Evolutionary conservation across 2,329 filamentous ascomycete genomes (phyloP), one percentile per base, ranked within the genome.

Genomic region (Neonectria punicea): DNA sequence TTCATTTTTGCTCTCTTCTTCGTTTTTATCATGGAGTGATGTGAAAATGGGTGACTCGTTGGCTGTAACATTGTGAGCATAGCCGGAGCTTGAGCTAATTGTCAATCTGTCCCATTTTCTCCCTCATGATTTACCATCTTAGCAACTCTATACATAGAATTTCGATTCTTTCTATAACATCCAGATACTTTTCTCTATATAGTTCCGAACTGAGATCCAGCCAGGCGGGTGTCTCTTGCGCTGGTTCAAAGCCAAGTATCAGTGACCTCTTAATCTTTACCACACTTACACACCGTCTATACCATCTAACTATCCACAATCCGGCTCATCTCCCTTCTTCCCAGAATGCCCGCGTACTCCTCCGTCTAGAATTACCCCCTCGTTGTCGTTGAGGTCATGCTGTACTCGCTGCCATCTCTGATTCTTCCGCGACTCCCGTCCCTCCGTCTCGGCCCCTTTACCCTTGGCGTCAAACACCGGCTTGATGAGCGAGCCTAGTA

Each of bases 401-500:
- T 90, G 88, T 0, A 90, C 88, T 58, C 87, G 82, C 58, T 87
- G 80, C 88, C 88, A 90, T 50, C 81, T 80, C 36, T 79, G 81
- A 18, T 76, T 79, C 53, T 77, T 78, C 51, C 83, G 78, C 36
- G 81, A 79, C 22, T 85, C 80, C 18, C 85, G 80, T n/a, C 71
- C 74, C 39, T 73, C 70, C 13, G 69, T 70, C 50, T 79, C 79
- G 0, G 67, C 66, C 7, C 82, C 86, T 71, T 89, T 87, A 4
- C 83, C 86, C 69, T 86, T 86, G 16, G 79, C 78, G 60, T 87
- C 80, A 58, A 79, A 88, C 5, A 89, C 86, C 0, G 92, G 92
- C 69, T 87, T 85, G 68, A 93, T 90, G 67, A 93, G 74, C 0
- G 85, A 85, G 2, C 87, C 87, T 13, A 93, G 79, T 32, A 93